Evolutionary conservation across 306 rosid genomes (phyloP).

Genomic region (Leucaena leucocephala): DNA sequence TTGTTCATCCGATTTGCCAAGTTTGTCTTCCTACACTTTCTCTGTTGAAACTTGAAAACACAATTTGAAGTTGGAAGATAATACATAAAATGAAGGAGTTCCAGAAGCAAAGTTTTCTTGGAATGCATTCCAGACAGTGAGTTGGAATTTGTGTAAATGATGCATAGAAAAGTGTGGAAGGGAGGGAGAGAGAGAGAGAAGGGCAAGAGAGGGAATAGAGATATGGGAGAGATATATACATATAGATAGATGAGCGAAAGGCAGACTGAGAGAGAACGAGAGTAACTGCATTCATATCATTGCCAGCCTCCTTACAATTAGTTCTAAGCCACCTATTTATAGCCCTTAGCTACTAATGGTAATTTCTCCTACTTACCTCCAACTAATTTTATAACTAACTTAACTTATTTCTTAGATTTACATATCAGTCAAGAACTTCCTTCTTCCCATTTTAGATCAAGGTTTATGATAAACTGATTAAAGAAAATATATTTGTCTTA

Average conservation of each 20-base stretch:
- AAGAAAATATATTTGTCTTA: background rate
- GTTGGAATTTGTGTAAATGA: background rate
- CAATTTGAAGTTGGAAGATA: background rate
- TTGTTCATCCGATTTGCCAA: background rate
- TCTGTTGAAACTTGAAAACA: background rate
- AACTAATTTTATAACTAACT: too few species aligned
- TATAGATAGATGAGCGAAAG: too few species aligned
- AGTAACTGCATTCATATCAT: too few species aligned
- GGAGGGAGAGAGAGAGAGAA: background rate
- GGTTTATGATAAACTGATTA: constrained; percentile 6
- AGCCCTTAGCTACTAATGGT: too few species aligned
- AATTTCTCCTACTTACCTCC: too few species aligned
- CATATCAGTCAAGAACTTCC: background rate
- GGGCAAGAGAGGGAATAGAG: background rate
- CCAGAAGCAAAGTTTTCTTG: background rate
- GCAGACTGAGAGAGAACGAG: too few species aligned
- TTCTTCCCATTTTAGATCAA: constrained; percentile 8
- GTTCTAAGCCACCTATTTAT: too few species aligned
- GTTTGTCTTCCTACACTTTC: background rate
- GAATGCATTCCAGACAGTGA: background rate
- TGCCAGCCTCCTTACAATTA: too few species aligned
- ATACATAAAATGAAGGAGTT: constrained; percentile 10
- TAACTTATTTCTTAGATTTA: too few species aligned
- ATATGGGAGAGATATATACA: background rate
- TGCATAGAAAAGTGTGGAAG: background rate